Evolutionary conservation across 768 basidiomycete species (phyloP).

Genomic region (Boletus rubescentipes): DNA sequence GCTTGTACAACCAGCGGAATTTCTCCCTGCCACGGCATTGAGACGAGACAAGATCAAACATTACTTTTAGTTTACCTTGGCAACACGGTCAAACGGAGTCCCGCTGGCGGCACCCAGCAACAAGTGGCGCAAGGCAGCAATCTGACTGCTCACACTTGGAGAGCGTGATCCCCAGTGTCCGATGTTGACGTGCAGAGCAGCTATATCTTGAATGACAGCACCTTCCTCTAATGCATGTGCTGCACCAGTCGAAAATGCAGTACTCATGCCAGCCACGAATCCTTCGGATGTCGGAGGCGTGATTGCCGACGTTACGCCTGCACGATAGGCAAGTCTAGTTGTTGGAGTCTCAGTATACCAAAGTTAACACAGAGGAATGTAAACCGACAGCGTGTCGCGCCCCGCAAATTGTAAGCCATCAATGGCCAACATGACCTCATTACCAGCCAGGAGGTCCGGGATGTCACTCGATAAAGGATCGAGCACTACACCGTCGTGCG

Average conservation of each 20-base stretch:
- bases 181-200: constrained; percentile 62
- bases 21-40: constrained; percentile 44
- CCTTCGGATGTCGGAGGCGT: constrained; percentile 52
- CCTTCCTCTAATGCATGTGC: constrained; percentile 53
- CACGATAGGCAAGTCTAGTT: constrained; percentile 63
- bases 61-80: constrained; percentile 35
- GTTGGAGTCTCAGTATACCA: constrained; percentile 1
- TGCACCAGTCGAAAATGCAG: constrained; percentile 56
- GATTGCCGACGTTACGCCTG: constrained; percentile 63
- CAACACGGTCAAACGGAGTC: constrained; percentile 41
- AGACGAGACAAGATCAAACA: neutral
- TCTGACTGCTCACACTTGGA: constrained; percentile 75
- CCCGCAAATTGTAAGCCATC: constrained; percentile 74
- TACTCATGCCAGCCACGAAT: constrained; percentile 57
- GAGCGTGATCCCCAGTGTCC: constrained; percentile 39
- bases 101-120: constrained; percentile 40
- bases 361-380: neutral
- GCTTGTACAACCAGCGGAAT: constrained; percentile 76
- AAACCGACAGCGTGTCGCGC: constrained; percentile 51
- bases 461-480: constrained; percentile 38
- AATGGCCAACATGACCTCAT: constrained; percentile 53
- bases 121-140: constrained; percentile 67
- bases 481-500: constrained; percentile 56
- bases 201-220: constrained; percentile 59
- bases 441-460: constrained; percentile 37